These are phyloP conservation scores for Heliosperma pusillum DNA, from an alignment of 148 eudicot genomes.

Conservation along the genomic window DNA sequence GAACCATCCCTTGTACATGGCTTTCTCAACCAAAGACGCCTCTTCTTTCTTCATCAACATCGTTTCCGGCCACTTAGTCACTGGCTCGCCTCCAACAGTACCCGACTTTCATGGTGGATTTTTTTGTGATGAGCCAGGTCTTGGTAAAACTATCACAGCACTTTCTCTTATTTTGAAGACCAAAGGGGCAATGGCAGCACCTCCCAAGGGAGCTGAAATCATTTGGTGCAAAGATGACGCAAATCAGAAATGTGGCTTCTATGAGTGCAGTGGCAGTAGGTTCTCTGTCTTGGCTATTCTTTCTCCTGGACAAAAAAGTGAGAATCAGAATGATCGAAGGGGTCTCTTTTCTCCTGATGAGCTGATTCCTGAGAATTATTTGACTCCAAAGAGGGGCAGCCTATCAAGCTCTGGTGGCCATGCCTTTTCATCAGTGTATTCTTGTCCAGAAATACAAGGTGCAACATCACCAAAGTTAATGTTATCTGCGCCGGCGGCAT, in stretches of 20 bases:
- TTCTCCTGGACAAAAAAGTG: constrained; percentile 35
- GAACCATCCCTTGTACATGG: constrained; percentile 66
- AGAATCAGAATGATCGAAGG: constrained; percentile 48
- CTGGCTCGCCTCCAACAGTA: constrained; percentile 50
- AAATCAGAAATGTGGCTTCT: constrained; percentile 81
- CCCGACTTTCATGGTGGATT: constrained; percentile 87
- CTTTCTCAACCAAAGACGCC: constrained; percentile 63
- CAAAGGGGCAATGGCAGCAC: constrained; percentile 76
- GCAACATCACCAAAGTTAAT: constrained; percentile 26
- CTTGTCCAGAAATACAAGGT: constrained; percentile 28
- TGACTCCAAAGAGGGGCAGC: constrained; percentile 29
- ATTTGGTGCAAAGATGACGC: constrained; percentile 64
- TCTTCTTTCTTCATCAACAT: constrained; percentile 54
- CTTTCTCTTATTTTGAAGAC: constrained; percentile 91
- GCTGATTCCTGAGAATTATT: constrained; percentile 32
- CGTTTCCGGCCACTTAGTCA: constrained; percentile 66
- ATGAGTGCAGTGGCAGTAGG: constrained; percentile 55
- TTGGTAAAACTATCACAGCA: constrained; percentile 94
- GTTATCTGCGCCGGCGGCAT: constrained; percentile 24
- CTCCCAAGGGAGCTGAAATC: constrained; percentile 59
- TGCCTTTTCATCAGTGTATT: constrained; percentile 27
- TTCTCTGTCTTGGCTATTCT: constrained; percentile 27
- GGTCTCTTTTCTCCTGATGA: constrained; percentile 50
- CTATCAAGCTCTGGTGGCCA: constrained; percentile 19
- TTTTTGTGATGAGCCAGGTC: constrained; percentile 99